These are phyloP conservation scores for Colletotrichum somersetense DNA, from an alignment of 2,329 filamentous ascomycete genomes.

Conservation along the genomic window DNA sequence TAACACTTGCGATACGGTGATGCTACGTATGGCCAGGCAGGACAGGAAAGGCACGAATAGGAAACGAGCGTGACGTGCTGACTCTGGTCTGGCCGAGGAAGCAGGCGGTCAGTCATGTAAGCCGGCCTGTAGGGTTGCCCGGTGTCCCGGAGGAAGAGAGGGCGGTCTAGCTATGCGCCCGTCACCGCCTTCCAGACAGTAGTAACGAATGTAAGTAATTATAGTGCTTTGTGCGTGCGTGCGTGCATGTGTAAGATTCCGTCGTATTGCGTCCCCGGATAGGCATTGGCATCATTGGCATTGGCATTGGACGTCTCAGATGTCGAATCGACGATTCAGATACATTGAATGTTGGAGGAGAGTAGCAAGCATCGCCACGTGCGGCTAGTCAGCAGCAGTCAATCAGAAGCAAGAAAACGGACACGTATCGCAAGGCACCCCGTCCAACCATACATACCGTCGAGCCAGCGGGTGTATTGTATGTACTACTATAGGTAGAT, in stretches of 20 bases:
- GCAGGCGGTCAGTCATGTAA: constrained; percentile 9
- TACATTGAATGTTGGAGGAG: constrained; percentile 34
- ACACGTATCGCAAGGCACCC: constrained; percentile 2
- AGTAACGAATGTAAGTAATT: background rate
- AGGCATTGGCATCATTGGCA: constrained; percentile 15
- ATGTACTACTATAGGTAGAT: too few relatives aligned
- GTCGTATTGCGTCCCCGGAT: constrained; percentile 20
- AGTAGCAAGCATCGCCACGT: background rate
- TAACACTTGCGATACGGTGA: constrained; percentile 9
- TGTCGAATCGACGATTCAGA: constrained; percentile 28
- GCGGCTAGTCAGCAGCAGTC: constrained; percentile 23
- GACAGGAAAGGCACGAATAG: constrained; percentile 5
- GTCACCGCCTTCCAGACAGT: constrained; percentile 28
- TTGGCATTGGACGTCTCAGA: constrained; percentile 26
- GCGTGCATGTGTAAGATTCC: constrained; percentile 19
- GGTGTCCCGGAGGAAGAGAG: background rate
- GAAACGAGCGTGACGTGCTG: constrained; percentile 7
- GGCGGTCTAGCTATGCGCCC: constrained; percentile 29
- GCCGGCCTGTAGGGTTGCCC: constrained; percentile 1
- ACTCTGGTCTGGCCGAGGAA: background rate
- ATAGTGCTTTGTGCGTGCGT: background rate
- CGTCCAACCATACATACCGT: background rate
- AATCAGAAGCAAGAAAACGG: constrained; percentile 8
- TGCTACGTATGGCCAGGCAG: background rate
- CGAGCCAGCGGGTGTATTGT: constrained; percentile 10